Conservation (phyloP, 805 yeast species). For the Lipomyces orientalis region DNA sequence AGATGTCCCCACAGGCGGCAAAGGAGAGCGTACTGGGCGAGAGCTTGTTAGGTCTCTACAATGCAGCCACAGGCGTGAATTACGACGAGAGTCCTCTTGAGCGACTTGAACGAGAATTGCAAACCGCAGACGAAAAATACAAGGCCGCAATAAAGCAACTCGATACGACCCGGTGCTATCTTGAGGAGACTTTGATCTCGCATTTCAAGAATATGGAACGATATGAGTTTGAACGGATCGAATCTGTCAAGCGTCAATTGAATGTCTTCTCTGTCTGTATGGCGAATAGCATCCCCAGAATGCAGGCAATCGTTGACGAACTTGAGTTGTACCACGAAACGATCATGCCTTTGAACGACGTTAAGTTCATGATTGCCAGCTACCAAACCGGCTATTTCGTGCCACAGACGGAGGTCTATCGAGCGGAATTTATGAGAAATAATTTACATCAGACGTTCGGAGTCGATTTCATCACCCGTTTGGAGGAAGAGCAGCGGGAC, state of each 20-base stretch:
- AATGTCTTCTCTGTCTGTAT: conserved; percentile 73
- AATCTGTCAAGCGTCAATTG: conserved; percentile 75
- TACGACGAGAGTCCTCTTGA: conserved; percentile 58
- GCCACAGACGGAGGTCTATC: conserved; percentile 75
- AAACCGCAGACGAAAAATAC: conserved; percentile 62
- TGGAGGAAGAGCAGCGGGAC: conserved; percentile 70
- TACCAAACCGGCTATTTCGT: conserved; percentile 75
- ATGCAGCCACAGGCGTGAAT: conserved; percentile 37
- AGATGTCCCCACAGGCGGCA: conserved; percentile 26
- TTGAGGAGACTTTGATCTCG: conserved; percentile 73
- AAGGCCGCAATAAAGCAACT: conserved; percentile 59
- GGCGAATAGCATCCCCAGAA: conserved; percentile 61
- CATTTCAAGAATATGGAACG: conserved; percentile 78
- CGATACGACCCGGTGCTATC: conserved; percentile 70
- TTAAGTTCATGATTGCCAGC: conserved; percentile 67
- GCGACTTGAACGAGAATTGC: conserved; percentile 62
- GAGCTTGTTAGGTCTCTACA: conserved; percentile 42
- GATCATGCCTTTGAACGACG: conserved; percentile 71
- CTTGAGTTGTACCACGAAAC: conserved; percentile 69
- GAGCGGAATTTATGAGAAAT: conserved; percentile 76
- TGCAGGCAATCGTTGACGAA: conserved; percentile 66
- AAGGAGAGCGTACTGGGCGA: conserved; percentile 43
- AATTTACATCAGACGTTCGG: conserved; percentile 73
- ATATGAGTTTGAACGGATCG: conserved; percentile 78
- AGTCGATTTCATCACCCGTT: conserved; percentile 70